Percentiles rank a stretch among this genome's conserved stretches.
These are phyloP conservation scores for Haematococcus lacustris DNA, from an alignment of 139 green algal genomes.

Conservation along the genomic window DNA sequence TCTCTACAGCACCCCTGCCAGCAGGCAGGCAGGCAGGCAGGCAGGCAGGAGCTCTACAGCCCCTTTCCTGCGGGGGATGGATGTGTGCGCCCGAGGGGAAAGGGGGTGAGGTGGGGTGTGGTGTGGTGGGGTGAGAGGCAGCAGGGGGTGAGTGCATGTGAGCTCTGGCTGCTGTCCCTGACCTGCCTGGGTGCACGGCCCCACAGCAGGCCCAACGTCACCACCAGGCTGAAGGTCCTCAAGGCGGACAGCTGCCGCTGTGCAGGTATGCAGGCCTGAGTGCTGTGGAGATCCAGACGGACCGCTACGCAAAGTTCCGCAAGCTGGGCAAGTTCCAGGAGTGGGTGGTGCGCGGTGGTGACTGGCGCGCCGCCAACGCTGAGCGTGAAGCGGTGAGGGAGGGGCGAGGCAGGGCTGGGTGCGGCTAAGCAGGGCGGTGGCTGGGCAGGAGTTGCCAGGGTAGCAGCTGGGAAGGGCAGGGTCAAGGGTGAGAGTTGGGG, in stretches of 20 bases:
- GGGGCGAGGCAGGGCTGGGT: background rate
- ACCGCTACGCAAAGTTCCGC: conserved; percentile 84
- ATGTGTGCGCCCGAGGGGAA: background rate
- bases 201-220: too few relatives aligned
- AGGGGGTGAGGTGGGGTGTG: background rate
- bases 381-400: conserved; percentile 32
- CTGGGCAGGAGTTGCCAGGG: too few relatives aligned
- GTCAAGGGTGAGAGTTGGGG: background rate
- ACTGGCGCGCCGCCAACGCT: conserved; percentile 41
- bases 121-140: background rate
- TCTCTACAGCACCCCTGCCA: background rate
- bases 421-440: too few relatives aligned
- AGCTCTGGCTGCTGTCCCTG: background rate
- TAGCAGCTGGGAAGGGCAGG: too few relatives aligned
- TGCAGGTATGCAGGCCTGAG: conserved; percentile 57
- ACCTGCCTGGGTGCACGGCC: background rate
- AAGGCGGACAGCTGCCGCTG: background rate
- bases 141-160: background rate
- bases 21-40: too few relatives aligned
- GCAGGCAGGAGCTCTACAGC: too few relatives aligned
- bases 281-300: conserved; percentile 69
- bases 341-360: conserved; percentile 65
- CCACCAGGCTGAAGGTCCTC: too few relatives aligned
- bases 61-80: background rate
- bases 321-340: conserved; percentile 74